Evolutionary conservation across 2,329 filamentous ascomycete species (phyloP), one percentile per base, ranked within the genome.

Genomic region (Onygena corvina): DNA sequence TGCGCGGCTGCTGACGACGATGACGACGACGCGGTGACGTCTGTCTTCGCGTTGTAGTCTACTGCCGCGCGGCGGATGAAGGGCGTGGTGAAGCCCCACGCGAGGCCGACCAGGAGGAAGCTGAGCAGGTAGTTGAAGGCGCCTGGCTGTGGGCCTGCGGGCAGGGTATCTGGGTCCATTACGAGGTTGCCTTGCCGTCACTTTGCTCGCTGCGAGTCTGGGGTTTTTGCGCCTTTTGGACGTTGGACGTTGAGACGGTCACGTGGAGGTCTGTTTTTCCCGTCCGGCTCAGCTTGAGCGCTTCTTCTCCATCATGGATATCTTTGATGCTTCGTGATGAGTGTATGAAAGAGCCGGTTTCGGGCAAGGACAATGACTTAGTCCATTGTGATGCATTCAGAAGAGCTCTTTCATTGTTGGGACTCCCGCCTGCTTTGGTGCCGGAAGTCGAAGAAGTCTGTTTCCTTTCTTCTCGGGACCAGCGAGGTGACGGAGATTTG

Each of bases 71-170:
- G 79, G 20, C 89, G 83, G 74, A 96, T 94, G 71, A 96, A 95
- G 49, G 83, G 83, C 16, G 87, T 94, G 1, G 87, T 94, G 58
- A 94, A 80, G 47, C 89, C 90, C 90, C 90, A 96, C 57, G 87
- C 89, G 20, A 92, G 72, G 48, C 89, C 88, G 57, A 96, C 89
- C 52, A 94, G 79, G 48, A 95, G 75, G 73, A 95, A 95, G 58
- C 86, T 86, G 52, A 90, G 73, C 54, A 92, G 75, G 73, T 92
- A 94, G 70, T 88, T 89, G 70, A 93, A 74, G 55, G 66, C 57
- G 4, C 60, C 60, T 9, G 70, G 69, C 23, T 66, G 64, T 11
- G 60, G 50, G 6, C 60, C 52, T 21, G 53, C 29, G 8, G 60
- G 47, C 11, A 59, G 57, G 25, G 57, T 53, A 30, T 65, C 63